Base-by-base conservation (phyloP, 192 early-diverging fungal species). In the Coemansia sp. region DNA sequence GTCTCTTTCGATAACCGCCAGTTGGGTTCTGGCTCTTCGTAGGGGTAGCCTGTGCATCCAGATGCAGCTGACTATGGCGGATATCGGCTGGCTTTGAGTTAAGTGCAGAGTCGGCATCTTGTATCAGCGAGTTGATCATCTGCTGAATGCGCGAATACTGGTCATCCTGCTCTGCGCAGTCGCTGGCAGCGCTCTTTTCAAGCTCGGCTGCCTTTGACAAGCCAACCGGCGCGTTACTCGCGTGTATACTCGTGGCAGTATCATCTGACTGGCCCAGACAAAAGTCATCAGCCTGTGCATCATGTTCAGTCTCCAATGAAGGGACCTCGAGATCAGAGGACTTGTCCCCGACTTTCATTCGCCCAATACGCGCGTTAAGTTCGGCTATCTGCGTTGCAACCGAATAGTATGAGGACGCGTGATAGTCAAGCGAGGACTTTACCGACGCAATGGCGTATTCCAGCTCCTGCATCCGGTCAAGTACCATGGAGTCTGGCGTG, bases 331-430 rank as follows among this genome's bases (percentile, higher is more conserved):
- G 4, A 4, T 26, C 23, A 36, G 12, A 11, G 20, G 14, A 9
- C 53, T 2, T 42, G 37, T 65, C 63, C 30, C 38, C 41, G 16
- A 62, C 33, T n/a, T 56, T 55, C 40, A 75, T 37, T 3, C 48
- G 55, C 9, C 62, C 61, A 33, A 75, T 69, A 7, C 66, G 65
- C 50, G 66, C 66, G 35, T 75, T 75, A 9, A 75, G 55, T 10
- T 77, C 73, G 41, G 73, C 73, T 46, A 77, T 77, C 53, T 77
- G 73, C n/a, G 73, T 70, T 18, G 73, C 73, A 28, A 77, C 73
- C n/a, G 67, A 70, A 52, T 67, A 70, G 59, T 77, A 77, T 9
- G 73, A 69, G 36, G 66, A 65, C 10, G 73, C 58, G 37, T 77
- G 73, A 56, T 61, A 66, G 55, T 77, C 73, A 33, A 77, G 59